Evolutionary conservation across 2,329 filamentous ascomycete genomes (phyloP).

Genomic region (Penicillium brevicompactum): DNA sequence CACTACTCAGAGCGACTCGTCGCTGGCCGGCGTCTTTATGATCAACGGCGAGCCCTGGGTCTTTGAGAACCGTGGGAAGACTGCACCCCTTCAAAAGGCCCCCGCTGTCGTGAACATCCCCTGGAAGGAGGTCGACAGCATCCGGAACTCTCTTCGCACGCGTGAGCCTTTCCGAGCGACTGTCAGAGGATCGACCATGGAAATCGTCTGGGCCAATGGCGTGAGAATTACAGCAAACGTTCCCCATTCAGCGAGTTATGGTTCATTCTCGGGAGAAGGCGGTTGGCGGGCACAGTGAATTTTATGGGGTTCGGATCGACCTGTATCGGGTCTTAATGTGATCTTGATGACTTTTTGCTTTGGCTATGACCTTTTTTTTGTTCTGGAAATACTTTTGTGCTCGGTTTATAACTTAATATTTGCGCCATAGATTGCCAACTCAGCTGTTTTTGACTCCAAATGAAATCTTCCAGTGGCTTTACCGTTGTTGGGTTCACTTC

Average conservation of each 20-base stretch:
- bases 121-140: conserved; percentile 9
- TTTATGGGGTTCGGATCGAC: not conserved
- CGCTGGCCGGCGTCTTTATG: conserved; percentile 9
- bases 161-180: conserved; percentile 7
- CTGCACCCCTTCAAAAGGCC: conserved; percentile 5
- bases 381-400: not conserved
- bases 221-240: conserved; percentile 11
- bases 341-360: not conserved
- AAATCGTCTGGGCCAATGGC: conserved; percentile 10
- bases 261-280: conserved; percentile 5
- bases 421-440: not conserved
- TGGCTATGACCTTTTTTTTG: not conserved
- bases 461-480: too few relatives aligned
- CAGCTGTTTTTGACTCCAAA: not conserved
- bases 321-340: not conserved
- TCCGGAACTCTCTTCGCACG: not conserved
- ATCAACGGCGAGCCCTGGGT: conserved; percentile 11
- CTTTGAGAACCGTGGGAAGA: conserved; percentile 6
- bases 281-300: conserved; percentile 8
- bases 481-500: too few relatives aligned
- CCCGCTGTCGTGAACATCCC: conserved; percentile 11
- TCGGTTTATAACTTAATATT: not conserved
- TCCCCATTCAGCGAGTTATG: conserved; percentile 7
- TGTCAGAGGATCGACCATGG: conserved; percentile 10
- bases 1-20: conserved; percentile 3